Conservation (phyloP, 2,329 filamentous ascomycete species). For the Diaporthe batatas region DNA sequence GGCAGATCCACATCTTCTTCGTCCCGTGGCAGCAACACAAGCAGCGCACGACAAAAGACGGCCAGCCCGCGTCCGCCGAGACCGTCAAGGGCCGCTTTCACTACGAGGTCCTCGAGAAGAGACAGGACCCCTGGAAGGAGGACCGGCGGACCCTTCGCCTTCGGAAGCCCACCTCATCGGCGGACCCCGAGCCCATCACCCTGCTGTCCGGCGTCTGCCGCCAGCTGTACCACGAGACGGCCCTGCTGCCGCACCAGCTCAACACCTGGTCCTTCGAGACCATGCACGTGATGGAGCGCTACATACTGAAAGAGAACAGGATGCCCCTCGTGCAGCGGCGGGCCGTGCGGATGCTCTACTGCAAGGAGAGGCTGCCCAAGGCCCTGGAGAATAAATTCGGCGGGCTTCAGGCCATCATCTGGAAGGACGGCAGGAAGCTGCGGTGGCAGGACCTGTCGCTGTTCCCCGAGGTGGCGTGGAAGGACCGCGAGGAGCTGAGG, state of each 20-base stretch:
- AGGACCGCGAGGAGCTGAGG: slow-evolving; percentile 36
- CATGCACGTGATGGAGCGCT: slow-evolving; percentile 51
- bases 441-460: slow-evolving; percentile 39
- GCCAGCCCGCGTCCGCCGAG: slow-evolving; percentile 41
- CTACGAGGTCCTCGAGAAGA: slow-evolving; percentile 47
- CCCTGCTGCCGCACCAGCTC: slow-evolving; percentile 51
- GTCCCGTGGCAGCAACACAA: slow-evolving; percentile 47
- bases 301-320: slow-evolving; percentile 50
- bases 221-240: slow-evolving; percentile 55
- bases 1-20: slow-evolving; percentile 52
- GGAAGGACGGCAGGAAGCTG: slow-evolving; percentile 43
- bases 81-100: slow-evolving; percentile 49
- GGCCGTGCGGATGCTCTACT: slow-evolving; percentile 50
- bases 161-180: slow-evolving; percentile 7
- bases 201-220: slow-evolving; percentile 52
- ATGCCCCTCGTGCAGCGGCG: slow-evolving; percentile 49
- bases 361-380: slow-evolving; percentile 46
- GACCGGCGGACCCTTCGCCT: slow-evolving; percentile 27
- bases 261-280: slow-evolving; percentile 53
- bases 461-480: slow-evolving; percentile 40
- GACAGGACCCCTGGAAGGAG: slow-evolving; percentile 49
- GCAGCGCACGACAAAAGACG: slow-evolving; percentile 42
- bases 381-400: slow-evolving; percentile 49
- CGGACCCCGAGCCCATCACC: slow-evolving; percentile 46
- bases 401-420: slow-evolving; percentile 48